A percentile compares a stretch with the other conserved stretches of the same genome.
Evolutionary conservation across 441 rosid species (phyloP).

Genomic region (Gossypium trilobum): DNA sequence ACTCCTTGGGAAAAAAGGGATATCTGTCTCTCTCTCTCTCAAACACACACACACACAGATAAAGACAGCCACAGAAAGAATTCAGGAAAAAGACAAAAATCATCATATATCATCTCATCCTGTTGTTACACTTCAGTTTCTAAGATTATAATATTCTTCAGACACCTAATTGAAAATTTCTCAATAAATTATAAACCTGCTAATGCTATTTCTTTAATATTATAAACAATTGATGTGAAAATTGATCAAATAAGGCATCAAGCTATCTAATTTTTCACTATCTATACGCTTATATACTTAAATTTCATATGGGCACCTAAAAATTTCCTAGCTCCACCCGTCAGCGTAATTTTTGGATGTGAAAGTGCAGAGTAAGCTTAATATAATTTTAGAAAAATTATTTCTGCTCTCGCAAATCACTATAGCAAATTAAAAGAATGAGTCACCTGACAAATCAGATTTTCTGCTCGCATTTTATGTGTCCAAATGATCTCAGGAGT

Average conservation of each 20-base stretch:
- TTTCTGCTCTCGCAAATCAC: neutral
- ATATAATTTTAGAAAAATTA: neutral
- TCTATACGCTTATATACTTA: neutral
- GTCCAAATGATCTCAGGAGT: constrained; percentile 99
- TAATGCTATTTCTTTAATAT: neutral
- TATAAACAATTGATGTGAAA: neutral
- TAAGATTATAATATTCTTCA: neutral
- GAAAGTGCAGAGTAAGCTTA: constrained; percentile 6
- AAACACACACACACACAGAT: neutral
- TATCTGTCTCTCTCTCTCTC: neutral
- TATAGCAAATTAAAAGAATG: constrained; percentile 16
- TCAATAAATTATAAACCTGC: neutral
- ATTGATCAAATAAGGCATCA: neutral
- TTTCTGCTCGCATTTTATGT: constrained; percentile 98
- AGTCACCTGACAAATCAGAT: constrained; percentile 81
- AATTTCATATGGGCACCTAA: neutral
- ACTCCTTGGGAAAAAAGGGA: neutral
- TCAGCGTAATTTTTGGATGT: neutral
- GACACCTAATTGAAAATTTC: neutral
- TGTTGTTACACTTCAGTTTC: neutral
- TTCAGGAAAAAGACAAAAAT: neutral
- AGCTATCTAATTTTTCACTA: neutral
- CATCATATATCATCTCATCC: neutral
- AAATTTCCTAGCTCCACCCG: neutral
- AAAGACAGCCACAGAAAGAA: neutral